A percentile compares a stretch with the other conserved stretches of the same genome.
phyloP scores from a whole-genome alignment of 805 yeast species.

The Sugiyamaella floridensis region DNA sequence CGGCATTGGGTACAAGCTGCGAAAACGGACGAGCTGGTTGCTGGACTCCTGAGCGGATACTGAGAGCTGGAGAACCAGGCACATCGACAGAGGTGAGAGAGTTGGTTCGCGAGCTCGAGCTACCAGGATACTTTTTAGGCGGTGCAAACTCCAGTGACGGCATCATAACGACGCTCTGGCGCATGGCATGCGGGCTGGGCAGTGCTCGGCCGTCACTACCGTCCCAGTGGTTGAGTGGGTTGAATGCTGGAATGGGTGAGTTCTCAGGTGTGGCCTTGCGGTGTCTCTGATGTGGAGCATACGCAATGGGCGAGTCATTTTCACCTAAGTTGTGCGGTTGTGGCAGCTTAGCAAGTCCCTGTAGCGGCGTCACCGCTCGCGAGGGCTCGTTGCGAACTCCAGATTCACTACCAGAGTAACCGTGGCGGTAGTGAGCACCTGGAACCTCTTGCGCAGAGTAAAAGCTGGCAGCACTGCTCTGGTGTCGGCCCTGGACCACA shows the following conservation, averaged over 20 bases:
- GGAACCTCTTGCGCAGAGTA: background rate
- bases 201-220: conserved; percentile 9
- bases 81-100: conserved; percentile 6
- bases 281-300: conserved; percentile 19
- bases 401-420: background rate
- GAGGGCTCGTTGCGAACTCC: conserved; percentile 5
- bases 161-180: conserved; percentile 17
- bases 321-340: conserved; percentile 22
- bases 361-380: conserved; percentile 11
- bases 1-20: conserved; percentile 19
- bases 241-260: conserved; percentile 9
- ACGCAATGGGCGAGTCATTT: conserved; percentile 16
- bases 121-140: conserved; percentile 16
- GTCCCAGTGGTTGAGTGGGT: conserved; percentile 6
- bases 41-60: background rate
- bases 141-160: conserved; percentile 22
- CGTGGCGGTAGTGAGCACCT: background rate
- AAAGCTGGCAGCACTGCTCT: background rate
- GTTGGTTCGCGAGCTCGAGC: background rate
- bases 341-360: conserved; percentile 18
- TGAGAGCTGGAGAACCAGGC: background rate
- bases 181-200: conserved; percentile 22
- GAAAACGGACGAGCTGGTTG: conserved; percentile 12
- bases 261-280: conserved; percentile 8
- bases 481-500: background rate